Evolutionary conservation across 805 yeast species (phyloP), one percentile per base, ranked within the genome.

Genomic region (Candida michaelii): DNA sequence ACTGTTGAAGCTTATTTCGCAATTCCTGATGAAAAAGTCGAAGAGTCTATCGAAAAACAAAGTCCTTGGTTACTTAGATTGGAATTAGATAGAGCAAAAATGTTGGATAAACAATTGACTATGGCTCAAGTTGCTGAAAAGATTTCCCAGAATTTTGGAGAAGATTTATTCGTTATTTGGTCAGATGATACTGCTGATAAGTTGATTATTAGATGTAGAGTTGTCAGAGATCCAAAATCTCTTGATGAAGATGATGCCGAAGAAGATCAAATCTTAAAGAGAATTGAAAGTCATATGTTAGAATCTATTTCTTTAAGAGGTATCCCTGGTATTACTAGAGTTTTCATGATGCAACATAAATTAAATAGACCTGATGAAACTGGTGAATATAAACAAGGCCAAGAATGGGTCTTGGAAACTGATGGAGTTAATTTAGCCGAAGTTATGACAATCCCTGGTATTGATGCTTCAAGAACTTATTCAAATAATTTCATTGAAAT

Each of bases 161-260:
- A 89, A 55, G 99, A 93, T 67, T 71, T 93, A 69, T 93, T 91
- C 58, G 96, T 93, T 30, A 93, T 93, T 59, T 93, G 99, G 98
- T 89, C 97, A 36, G 99, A 95, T 75, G 99, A 93, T 73, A 91
- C 93, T 58, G 97, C 97, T 34, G 97, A 91, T 53, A 90, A 89
- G 66, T 83, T 93, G 66, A 84, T 93, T 49, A 86, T 93, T 54
- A 95, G 99, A 76, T 91, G 98, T 76, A 87, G 99, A 74, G 96
- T 95, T 54, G 89, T 93, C 35, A 88, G 99, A 68, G 97, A 90
- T 62, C 97, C 96, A 45, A 91, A 91, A 69, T 75, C 88, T 5
- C 64, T 89, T 62, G 97, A 91, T 54, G 96, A 89, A 57, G 97
- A 93, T 47, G 97, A 90, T 51, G 88, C 91, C 32, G 97, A 93